Base-by-base conservation (phyloP, 1,284 basidiomycete genomes). In the Leccinum solheimii region DNA sequence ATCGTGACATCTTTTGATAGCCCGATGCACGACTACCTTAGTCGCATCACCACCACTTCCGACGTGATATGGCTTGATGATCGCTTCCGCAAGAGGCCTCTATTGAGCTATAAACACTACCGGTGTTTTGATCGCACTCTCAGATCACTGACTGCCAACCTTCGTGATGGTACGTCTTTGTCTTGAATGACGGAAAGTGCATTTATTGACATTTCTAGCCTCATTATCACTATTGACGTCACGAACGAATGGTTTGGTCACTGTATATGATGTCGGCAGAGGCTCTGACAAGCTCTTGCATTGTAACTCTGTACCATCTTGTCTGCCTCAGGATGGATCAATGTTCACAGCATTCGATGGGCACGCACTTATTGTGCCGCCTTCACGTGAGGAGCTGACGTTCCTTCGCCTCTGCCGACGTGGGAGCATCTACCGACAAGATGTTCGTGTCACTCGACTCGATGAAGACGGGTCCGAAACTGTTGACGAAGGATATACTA, bases 21-120 rank as follows among this genome's bases (percentile, higher is more conserved):
- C 60, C 71, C 75, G 19, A 62, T 62, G 5, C 66, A 72, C 8
- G 80, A 85, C 63, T 71, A 81, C 49, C 72, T 85, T 23, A 68
- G 84, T 27, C 80, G 82, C 10, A 66, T 89, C 5, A 80, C 79
- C 40, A 85, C 88, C 0, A 91, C 87, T 0, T 77, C 74, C 2
- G 80, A 87, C 53, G 68, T 92, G 21, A 62, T 87, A 14, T 92
- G 88, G 88, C 69, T 91, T 32, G 90, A 92, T 67, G 75, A 79
- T 45, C 82, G 90, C 34, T 81, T 79, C 68, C 72, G 81, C 13
- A 70, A 69, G 23, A 82, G 76, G 61, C 87, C 90, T 16, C 66
- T 92, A 2, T 66, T 92, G 10, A 82, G 80, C 7, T 82, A 83
- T 66, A 83, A 80, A 62, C 90, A 92, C 70, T 75, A 79, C 55